Evolutionary conservation across 78 protist species (phyloP), one percentile per base, ranked within the genome.

Genomic region (Anaeramoeba flamelloides): DNA sequence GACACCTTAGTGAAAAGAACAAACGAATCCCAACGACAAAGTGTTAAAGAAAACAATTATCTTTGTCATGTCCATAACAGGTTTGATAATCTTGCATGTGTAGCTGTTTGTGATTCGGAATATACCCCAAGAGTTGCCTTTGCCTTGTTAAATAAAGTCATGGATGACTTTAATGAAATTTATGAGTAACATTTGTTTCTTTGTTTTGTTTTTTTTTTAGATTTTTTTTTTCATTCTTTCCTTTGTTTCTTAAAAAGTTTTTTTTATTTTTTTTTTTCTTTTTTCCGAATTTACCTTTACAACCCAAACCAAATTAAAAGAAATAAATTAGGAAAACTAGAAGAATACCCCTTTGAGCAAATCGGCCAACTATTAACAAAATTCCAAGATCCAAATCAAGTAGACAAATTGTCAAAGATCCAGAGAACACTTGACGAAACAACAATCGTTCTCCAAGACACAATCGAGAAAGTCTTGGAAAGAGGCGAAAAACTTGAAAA

Each of bases 321-420:
- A n/a, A n/a, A n/a, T n/a, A n/a, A n/a, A n/a, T n/a, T n/a, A n/a
- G n/a, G n/a, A n/a, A n/a, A n/a, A n/a, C n/a, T n/a, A n/a, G n/a
- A n/a, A n/a, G n/a, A n/a, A n/a, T 37, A 39, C 79, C 39, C 2
- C 0, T 79, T 79, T 36, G 79, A 77, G 4, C 36, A 2, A 77
- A 41, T 79, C 1, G 41, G 30, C 2, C 37, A 17, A 39, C 53
- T 74, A 17, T 30, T 84, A 4, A 26, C 12, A 34, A 1, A 80
- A 81, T 84, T 40, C 77, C 87, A 84, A 79, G 79, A 84, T 30
- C 87, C 87, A 0, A 69, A 37, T 38, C 76, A 79, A 39, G 87
- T 84, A 1, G 87, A 84, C 38, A 77, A 84, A 84, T 64, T 84
- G 41, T 78, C 78, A 37, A 75, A 22, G 75, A 84, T 84, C 83